phyloP scores from a whole-genome alignment of 192 early-diverging fungal genomes.

The Pecoramyces ruminantium region DNA sequence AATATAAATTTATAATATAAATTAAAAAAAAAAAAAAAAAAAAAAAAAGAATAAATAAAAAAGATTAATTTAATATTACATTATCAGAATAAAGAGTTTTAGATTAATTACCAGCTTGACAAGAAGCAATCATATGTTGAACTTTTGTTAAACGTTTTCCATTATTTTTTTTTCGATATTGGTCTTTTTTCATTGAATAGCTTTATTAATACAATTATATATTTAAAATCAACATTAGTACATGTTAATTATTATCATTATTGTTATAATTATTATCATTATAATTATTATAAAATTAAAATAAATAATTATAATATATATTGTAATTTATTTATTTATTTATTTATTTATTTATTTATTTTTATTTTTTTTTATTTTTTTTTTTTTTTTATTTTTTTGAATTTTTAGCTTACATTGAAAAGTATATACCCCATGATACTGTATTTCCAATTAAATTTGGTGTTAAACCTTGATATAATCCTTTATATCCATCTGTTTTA shows the following conservation, averaged over 20 bases:
- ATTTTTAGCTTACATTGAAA: slow-evolving; percentile 57
- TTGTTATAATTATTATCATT: too few species aligned
- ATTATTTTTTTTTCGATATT: slow-evolving; percentile 12
- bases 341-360: background rate
- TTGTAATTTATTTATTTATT: too few species aligned
- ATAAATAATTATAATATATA: too few species aligned
- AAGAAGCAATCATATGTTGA: slow-evolving; percentile 69
- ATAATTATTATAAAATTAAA: too few species aligned
- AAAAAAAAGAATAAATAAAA: too few species aligned
- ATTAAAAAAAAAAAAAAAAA: too few species aligned
- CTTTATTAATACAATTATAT: slow-evolving; percentile 19
- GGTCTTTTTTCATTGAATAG: slow-evolving; percentile 47
- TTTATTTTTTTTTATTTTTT: background rate
- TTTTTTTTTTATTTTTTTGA: background rate
- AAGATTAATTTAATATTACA: too few species aligned
- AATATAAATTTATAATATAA: too few species aligned
- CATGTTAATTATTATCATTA: too few species aligned
- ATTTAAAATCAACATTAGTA: too few species aligned
- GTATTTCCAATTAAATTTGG: slow-evolving; percentile 84
- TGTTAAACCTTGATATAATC: slow-evolving; percentile 77
- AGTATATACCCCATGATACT: slow-evolving; percentile 92
- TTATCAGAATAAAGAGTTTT: too few species aligned
- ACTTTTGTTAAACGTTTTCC: slow-evolving; percentile 38
- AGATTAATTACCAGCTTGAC: slow-evolving; percentile 35
- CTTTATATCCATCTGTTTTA: slow-evolving; percentile 37